Evolutionary conservation across 176 grass and related monocot genomes (phyloP), one percentile per base, ranked within the genome.

Genomic region (Aegilops bicornis): DNA sequence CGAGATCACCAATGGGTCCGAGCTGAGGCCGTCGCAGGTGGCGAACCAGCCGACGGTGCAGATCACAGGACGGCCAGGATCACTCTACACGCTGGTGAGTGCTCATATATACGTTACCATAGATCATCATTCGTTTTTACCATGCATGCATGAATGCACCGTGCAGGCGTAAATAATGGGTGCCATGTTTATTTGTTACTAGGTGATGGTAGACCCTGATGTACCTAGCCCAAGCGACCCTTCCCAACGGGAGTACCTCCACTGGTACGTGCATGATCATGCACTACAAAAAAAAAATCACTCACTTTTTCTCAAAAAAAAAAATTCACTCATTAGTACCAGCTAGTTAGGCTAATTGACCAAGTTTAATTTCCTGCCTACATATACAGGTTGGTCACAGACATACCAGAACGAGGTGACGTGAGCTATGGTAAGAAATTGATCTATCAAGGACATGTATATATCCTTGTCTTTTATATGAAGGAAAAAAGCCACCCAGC

Each of bases 191-290:
- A 14, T 74, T 75, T 77, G 60, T 77, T 85, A 24, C 39, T 40
- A 94, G 92, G 92, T 87, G 11, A 91, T 97, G 95, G 85, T 97
- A 60, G 95, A 97, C 83, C 95, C 95, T 30, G 95, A 97, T 82
- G 76, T 91, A 25, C 95, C 95, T 3, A 97, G 92, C 56, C 95
- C 95, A 37, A 97, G 92, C 87, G 79, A 92, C 64, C 92, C 95
- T 30, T 82, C 83, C 63, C 75, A 91, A 31, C 82, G 90, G 84
- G 95, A 97, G 79, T 94, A 97, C 69, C 91, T 97, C 14, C 95
- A 97, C 27, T 97, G 95, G 95, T 94, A 86, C 39, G 72, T 70
- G n/a, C 54, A 9, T 75, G 7, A 42, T 29, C 39, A 23, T 42
- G 31, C 30, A 37, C 32, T 64, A 5, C 13, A 22, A 9, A n/a